Evolutionary conservation across 192 early-diverging fungal genomes (phyloP).

Genomic region (Gigaspora rosea): DNA sequence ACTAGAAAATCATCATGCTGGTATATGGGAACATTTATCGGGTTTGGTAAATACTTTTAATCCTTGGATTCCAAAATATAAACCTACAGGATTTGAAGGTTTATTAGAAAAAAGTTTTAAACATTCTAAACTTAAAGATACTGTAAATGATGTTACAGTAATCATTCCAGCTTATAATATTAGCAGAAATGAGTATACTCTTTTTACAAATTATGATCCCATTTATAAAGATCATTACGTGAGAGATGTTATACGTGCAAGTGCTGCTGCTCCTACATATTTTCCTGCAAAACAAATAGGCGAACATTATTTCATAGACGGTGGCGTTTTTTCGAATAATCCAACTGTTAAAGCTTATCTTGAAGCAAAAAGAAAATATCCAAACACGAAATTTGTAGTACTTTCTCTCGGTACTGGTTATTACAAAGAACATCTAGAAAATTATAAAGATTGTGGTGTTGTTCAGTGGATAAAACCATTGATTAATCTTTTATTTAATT

Average conservation of each 20-base stretch:
- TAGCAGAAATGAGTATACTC: not conserved
- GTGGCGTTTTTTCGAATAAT: constrained; percentile 14
- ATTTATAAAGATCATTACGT: not conserved
- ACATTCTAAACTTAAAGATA: not conserved
- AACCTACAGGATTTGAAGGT: not conserved
- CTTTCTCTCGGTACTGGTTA: not conserved
- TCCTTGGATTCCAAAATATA: not conserved
- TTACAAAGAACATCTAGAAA: not conserved
- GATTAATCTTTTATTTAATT: no score
- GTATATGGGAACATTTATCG: no score
- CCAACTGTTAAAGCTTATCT: not conserved
- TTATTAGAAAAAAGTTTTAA: not conserved
- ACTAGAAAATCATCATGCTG: no score
- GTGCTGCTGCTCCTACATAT: constrained; percentile 17
- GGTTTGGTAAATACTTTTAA: not conserved
- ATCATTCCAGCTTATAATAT: constrained; percentile 16
- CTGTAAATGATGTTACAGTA: not conserved
- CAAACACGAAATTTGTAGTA: not conserved
- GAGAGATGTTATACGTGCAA: constrained; percentile 5
- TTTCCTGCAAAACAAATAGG: constrained; percentile 3
- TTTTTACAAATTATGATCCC: not conserved
- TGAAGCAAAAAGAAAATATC: constrained; percentile 8
- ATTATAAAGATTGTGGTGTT: no score
- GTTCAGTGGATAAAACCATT: no score
- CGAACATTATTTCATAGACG: not conserved